Evolutionary conservation across 2,329 filamentous ascomycete species (phyloP).

Genomic region (Pseudocercospora musae): DNA sequence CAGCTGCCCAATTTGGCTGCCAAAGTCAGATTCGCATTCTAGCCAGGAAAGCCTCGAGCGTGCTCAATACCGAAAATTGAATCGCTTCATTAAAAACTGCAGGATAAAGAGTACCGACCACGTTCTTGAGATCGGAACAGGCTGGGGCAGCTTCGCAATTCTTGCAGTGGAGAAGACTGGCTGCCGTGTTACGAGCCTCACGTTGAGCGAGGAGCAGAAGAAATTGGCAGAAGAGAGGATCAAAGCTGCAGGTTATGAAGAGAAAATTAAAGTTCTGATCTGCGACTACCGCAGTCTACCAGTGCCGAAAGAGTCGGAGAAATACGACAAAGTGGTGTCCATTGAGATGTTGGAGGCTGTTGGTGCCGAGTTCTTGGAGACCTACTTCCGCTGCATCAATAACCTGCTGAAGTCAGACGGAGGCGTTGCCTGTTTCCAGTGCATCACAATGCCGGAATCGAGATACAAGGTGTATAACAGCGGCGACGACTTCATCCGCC

Average conservation of each 20-base stretch:
- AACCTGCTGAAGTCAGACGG: slow-evolving; percentile 62
- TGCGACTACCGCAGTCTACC: slow-evolving; percentile 66
- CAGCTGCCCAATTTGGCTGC: slow-evolving; percentile 66
- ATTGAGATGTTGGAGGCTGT: slow-evolving; percentile 79
- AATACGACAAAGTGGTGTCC: slow-evolving; percentile 68
- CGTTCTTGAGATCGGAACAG: slow-evolving; percentile 71
- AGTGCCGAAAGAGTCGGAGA: slow-evolving; percentile 39
- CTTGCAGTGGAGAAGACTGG: slow-evolving; percentile 63
- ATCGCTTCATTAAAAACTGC: slow-evolving; percentile 63
- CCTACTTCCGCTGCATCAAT: slow-evolving; percentile 65
- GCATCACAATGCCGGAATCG: slow-evolving; percentile 70
- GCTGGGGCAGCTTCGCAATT: slow-evolving; percentile 73
- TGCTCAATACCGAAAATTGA: slow-evolving; percentile 66
- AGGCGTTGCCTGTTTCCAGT: slow-evolving; percentile 69
- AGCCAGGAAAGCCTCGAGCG: slow-evolving; percentile 58
- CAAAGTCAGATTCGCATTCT: slow-evolving; percentile 40
- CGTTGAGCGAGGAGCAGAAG: slow-evolving; percentile 67
- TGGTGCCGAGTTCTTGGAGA: slow-evolving; percentile 62
- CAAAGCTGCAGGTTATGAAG: slow-evolving; percentile 55
- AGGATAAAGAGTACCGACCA: slow-evolving; percentile 63
- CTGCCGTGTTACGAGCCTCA: slow-evolving; percentile 66
- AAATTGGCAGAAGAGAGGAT: slow-evolving; percentile 64
- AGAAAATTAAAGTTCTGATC: slow-evolving; percentile 62
- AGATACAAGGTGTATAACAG: slow-evolving; percentile 64
- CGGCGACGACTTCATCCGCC: slow-evolving; percentile 69